phyloP scores from a whole-genome alignment of 2,329 filamentous ascomycete genomes.

The Coniochaeta prunicola region DNA sequence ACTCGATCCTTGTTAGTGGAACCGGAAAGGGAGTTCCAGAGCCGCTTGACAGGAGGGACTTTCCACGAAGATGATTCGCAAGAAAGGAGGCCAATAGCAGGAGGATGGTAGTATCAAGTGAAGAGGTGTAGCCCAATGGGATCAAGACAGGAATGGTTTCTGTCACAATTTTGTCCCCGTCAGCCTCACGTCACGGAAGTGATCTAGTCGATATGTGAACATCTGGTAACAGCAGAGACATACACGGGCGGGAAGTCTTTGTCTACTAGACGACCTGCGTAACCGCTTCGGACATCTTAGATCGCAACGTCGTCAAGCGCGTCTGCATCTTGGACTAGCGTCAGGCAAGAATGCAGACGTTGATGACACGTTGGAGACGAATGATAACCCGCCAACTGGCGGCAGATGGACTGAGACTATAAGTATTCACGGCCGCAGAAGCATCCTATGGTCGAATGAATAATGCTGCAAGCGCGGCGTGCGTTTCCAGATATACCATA shows the following conservation, averaged over 20 bases:
- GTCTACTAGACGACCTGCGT: background rate
- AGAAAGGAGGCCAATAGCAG: background rate
- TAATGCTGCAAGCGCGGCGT: background rate
- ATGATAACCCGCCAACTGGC: background rate
- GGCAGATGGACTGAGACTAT: background rate
- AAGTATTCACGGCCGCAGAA: background rate
- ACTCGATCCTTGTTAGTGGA: background rate
- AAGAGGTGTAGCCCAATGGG: too few species aligned
- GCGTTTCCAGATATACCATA: background rate
- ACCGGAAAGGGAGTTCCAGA: background rate
- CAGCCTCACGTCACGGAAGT: background rate
- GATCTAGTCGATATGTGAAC: background rate
- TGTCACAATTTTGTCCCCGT: background rate
- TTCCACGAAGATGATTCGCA: background rate
- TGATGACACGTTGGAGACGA: background rate
- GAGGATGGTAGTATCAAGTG: background rate
- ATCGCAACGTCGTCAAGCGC: background rate
- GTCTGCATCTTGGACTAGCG: background rate
- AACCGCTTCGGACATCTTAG: background rate
- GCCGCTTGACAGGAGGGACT: background rate
- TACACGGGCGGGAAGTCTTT: background rate
- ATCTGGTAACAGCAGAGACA: background rate
- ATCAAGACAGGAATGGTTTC: background rate
- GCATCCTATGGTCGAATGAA: background rate
- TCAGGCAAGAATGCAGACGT: slow-evolving; percentile 1